Evolutionary conservation across 257 asterid genomes (phyloP).

Genomic region (Paraleonurus japonicus): DNA sequence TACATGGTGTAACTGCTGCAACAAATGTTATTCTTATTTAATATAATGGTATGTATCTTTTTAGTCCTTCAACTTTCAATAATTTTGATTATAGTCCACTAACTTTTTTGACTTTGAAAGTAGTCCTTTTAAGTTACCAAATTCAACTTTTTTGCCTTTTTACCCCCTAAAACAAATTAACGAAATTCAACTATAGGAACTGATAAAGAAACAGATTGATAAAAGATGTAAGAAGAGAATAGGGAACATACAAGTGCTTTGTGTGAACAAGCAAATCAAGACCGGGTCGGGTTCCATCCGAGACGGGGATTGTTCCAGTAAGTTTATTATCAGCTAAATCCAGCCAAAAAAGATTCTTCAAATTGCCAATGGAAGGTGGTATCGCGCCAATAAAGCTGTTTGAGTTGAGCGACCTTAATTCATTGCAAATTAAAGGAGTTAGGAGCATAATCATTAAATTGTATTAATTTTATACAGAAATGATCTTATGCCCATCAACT

Average conservation of each 20-base stretch:
- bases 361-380: constrained; percentile 65
- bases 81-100: too few species aligned
- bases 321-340: constrained; percentile 85
- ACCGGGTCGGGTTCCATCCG: constrained; percentile 58
- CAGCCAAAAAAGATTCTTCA: constrained; percentile 61
- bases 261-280: constrained; percentile 73
- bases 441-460: neutral
- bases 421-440: neutral
- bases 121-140: too few species aligned
- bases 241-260: constrained; percentile 65
- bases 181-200: too few species aligned
- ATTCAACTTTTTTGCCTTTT: too few species aligned
- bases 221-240: neutral
- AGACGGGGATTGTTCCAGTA: constrained; percentile 74
- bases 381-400: constrained; percentile 68
- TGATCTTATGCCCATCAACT: too few species aligned
- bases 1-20: too few species aligned
- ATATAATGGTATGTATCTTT: too few species aligned
- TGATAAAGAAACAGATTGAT: neutral
- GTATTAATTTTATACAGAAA: too few species aligned
- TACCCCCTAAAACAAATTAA: too few species aligned
- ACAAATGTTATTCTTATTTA: too few species aligned
- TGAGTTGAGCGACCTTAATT: constrained; percentile 71
- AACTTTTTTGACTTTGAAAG: too few species aligned
- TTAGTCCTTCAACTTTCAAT: too few species aligned